Percentiles rank a stretch among this genome's conserved stretches.
Evolutionary conservation across 2,329 filamentous ascomycete genomes (phyloP).

Genomic region (Clarireedia sp.): DNA sequence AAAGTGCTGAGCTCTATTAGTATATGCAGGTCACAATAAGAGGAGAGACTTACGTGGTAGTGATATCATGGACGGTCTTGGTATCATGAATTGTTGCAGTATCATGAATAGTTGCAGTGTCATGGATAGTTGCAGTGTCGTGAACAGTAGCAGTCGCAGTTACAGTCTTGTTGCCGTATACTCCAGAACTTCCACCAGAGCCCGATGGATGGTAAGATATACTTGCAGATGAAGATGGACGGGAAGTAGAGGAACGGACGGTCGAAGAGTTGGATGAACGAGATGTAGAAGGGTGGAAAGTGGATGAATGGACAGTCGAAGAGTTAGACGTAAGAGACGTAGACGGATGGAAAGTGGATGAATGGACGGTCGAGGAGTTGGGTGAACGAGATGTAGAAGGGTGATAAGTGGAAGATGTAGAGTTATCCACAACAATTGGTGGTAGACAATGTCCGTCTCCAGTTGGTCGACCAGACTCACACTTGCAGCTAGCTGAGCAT

Average conservation of each 20-base stretch:
- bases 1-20: slow-evolving; percentile 10
- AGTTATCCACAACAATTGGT: slow-evolving; percentile 1
- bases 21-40: not conserved
- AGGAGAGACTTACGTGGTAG: no score
- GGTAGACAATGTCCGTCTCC: slow-evolving; percentile 23
- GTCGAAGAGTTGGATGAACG: no score
- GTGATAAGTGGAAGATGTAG: slow-evolving; percentile 3
- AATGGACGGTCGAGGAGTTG: not conserved
- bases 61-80: slow-evolving; percentile 5
- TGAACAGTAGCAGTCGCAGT: slow-evolving; percentile 9
- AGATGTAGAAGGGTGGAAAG: not conserved
- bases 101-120: slow-evolving; percentile 1
- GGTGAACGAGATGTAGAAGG: no score
- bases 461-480: slow-evolving; percentile 26
- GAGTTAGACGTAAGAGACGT: no score
- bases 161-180: slow-evolving; percentile 11
- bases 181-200: not conserved
- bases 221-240: slow-evolving; percentile 6
- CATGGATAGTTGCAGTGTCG: slow-evolving; percentile 1
- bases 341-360: not conserved
- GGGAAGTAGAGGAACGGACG: no score
- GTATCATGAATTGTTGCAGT: not conserved
- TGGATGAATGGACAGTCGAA: not conserved
- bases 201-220: slow-evolving; percentile 1
- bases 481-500: slow-evolving; percentile 35